Evolutionary conservation across 495 filamentous ascomycete species (phyloP).

Genomic region (Pseudoneurospora amorphoporcata): DNA sequence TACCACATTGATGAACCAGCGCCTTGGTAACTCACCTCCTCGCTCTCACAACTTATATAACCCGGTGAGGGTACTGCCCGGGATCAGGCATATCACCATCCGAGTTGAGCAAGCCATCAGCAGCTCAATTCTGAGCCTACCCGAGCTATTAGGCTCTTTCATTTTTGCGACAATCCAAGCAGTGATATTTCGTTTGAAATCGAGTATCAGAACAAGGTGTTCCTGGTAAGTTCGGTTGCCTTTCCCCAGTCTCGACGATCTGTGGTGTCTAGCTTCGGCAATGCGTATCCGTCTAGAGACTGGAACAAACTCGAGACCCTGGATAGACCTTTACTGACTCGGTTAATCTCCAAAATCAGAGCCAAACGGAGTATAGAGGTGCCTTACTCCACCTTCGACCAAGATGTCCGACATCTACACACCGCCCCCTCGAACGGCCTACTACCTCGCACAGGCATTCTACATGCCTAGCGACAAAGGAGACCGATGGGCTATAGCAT

Average conservation of each 20-base stretch:
- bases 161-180: not conserved
- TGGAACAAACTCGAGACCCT: too few species aligned
- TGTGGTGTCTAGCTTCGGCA: not conserved
- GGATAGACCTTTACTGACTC: not conserved
- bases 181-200: not conserved
- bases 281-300: too few species aligned
- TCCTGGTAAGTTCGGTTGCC: not conserved
- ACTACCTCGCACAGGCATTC: not conserved
- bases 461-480: constrained; percentile 1
- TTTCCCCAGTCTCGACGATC: not conserved
- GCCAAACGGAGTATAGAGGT: not conserved
- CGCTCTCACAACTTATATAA: not conserved
- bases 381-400: not conserved
- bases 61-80: not conserved
- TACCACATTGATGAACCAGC: not conserved
- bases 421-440: not conserved
- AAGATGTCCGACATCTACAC: not conserved
- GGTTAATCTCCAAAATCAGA: not conserved
- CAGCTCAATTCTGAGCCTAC: not conserved
- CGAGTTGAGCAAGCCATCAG: not conserved
- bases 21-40: not conserved
- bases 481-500: not conserved
- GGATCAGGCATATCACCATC: not conserved
- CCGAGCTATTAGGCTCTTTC: not conserved
- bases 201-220: not conserved